These are phyloP conservation scores for Carex kokanica DNA, from an alignment of 176 grass and related monocot species.

Conservation along the genomic window DNA sequence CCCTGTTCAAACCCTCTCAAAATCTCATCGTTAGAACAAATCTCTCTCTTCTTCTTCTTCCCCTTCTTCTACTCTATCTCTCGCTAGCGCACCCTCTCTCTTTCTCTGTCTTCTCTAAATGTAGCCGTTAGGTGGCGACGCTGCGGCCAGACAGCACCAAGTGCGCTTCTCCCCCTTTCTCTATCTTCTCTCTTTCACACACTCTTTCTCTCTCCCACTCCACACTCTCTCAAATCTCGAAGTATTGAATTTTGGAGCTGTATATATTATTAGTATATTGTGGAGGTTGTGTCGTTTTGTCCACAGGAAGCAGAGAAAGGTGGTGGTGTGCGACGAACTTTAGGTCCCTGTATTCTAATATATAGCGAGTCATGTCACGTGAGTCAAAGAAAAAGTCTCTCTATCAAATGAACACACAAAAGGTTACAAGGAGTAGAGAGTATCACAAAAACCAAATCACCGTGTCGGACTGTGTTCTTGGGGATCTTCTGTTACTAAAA, in stretches of 20 bases:
- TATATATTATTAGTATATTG: slow-evolving; percentile 29
- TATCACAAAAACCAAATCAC: not conserved
- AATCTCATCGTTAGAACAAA: not conserved
- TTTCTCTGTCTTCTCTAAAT: not conserved
- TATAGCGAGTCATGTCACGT: not conserved
- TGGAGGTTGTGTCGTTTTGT: slow-evolving; percentile 33
- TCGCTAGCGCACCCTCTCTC: not conserved
- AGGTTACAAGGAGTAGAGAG: not conserved
- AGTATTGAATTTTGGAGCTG: slow-evolving; percentile 1
- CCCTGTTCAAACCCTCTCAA: slow-evolving; percentile 1
- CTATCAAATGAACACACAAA: not conserved
- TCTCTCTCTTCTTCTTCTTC: not conserved
- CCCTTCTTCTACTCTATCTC: no score
- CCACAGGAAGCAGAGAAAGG: slow-evolving; percentile 10
- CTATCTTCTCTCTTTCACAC: slow-evolving; percentile 7
- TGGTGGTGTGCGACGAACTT: not conserved
- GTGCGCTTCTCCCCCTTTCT: not conserved
- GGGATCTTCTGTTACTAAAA: not conserved
- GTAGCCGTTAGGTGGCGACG: not conserved
- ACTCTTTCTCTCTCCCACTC: slow-evolving; percentile 23
- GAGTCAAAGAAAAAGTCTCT: not conserved
- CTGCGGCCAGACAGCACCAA: slow-evolving; percentile 17
- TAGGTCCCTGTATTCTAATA: not conserved
- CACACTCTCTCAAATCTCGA: slow-evolving; percentile 23
- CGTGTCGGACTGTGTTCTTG: not conserved